Evolutionary conservation across 805 yeast genomes (phyloP).

Genomic region (Metschnikowia hibisci): DNA sequence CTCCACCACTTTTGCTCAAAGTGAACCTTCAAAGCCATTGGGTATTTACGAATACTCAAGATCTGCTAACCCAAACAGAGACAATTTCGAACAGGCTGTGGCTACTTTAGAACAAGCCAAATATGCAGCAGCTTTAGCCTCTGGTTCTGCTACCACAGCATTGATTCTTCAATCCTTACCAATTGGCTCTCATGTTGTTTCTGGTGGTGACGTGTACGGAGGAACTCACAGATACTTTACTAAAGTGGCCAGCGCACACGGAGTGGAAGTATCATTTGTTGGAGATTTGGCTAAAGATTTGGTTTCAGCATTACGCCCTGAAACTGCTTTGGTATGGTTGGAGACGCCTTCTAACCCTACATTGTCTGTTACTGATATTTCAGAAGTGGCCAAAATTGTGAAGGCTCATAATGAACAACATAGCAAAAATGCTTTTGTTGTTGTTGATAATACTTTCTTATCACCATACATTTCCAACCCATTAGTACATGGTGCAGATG

Average conservation of each 20-base stretch:
- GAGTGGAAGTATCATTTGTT: slow-evolving; percentile 66
- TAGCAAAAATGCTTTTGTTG: slow-evolving; percentile 54
- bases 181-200: slow-evolving; percentile 67
- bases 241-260: slow-evolving; percentile 77
- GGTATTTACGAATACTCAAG: slow-evolving; percentile 82
- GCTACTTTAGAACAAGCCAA: slow-evolving; percentile 77
- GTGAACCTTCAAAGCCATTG: slow-evolving; percentile 70
- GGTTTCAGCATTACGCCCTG: slow-evolving; percentile 49
- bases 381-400: slow-evolving; percentile 55
- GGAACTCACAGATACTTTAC: slow-evolving; percentile 91
- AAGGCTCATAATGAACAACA: slow-evolving; percentile 40
- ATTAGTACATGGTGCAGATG: slow-evolving; percentile 75
- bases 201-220: slow-evolving; percentile 85
- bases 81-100: slow-evolving; percentile 70
- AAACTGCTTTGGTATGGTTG: slow-evolving; percentile 78
- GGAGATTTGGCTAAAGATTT: slow-evolving; percentile 60
- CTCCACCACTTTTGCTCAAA: slow-evolving; percentile 81
- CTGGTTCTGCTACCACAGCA: slow-evolving; percentile 87
- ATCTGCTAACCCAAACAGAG: slow-evolving; percentile 84
- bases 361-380: slow-evolving; percentile 70
- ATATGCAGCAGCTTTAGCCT: slow-evolving; percentile 70
- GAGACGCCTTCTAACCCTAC: slow-evolving; percentile 91
- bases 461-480: slow-evolving; percentile 88
- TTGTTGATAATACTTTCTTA: slow-evolving; percentile 84
- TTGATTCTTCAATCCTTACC: slow-evolving; percentile 70